Base-by-base conservation (phyloP, 2,329 filamentous ascomycete genomes). In the Colletotrichum melonis region DNA sequence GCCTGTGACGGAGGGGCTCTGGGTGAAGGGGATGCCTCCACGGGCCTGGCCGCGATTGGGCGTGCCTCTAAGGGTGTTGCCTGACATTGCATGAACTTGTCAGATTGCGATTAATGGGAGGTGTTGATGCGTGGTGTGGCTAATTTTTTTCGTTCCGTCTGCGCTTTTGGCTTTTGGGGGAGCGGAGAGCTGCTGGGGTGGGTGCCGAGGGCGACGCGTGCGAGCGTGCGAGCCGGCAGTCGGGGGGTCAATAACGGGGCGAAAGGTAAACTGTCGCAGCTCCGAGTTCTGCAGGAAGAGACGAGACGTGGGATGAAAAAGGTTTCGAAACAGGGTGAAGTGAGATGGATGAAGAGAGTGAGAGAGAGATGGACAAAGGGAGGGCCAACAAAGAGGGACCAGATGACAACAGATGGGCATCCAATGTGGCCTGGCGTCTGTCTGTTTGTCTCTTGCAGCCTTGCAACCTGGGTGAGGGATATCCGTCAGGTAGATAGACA, bases 51-150 rank as follows among this genome's bases (percentile, higher is more conserved):
- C 85, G 75, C 90, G 88, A 81, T 81, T 93, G 78, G 93, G 92
- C 75, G 92, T 94, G 78, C 92, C 91, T 86, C 93, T 89, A 83
- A 92, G 87, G 72, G 92, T 94, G 80, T 87, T 88, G 80, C 85
- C 86, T 73, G 88, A 90, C 88, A 90, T 90, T 80, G 81, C 79
- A 78, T 80, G 73, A 77, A 81, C 70, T 72, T 64, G 67, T 93
- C 84, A 60, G 54, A 94, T 73, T 73, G 67, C 71, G 56, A 73
- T 49, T 63, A 64, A 64, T 71, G 67, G 65, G 46, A 52, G 56
- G 55, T 58, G 67, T 73, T 73, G 71, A 73, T 73, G 71, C 71
- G 71, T 54, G 22, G 60, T 62, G 46, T 62, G 46, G 19, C 60
- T 65, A 49, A 71, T 54, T 59, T 63, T 73, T 56, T 54, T 14